Conservation (phyloP, 2,329 filamentous ascomycete species). For the Cryphonectria radicalis region DNA sequence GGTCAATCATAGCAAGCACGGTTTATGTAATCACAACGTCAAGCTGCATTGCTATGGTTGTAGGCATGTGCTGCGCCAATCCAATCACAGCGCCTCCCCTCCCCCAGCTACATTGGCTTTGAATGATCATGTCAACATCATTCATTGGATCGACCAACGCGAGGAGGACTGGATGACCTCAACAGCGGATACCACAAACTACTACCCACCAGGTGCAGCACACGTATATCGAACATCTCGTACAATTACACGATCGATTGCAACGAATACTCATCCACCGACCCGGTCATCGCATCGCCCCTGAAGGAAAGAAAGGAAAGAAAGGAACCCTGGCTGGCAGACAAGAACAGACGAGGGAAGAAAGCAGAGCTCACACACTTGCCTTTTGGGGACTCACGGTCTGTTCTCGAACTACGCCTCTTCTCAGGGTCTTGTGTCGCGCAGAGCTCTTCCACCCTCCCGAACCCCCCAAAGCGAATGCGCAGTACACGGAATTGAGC, state of each 20-base stretch:
- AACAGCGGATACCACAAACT: background rate
- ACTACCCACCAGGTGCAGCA: background rate
- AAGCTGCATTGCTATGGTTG: background rate
- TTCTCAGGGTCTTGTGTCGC: background rate
- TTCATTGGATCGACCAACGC: background rate
- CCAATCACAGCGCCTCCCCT: background rate
- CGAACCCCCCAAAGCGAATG: background rate
- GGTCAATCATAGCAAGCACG: background rate
- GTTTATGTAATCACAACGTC: background rate
- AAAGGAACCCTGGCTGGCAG: background rate
- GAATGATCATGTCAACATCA: background rate
- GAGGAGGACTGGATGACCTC: background rate
- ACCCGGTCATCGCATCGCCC: background rate
- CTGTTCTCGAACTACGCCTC: background rate
- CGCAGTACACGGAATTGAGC: background rate
- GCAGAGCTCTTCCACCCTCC: background rate
- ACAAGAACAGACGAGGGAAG: background rate
- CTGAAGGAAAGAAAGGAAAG: background rate
- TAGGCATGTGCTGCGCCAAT: background rate
- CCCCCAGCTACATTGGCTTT: background rate
- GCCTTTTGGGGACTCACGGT: background rate
- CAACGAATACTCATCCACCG: background rate
- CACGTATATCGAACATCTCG: background rate
- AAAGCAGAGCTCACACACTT: background rate
- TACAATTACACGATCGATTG: background rate